A percentile compares a stretch with the other conserved stretches of the same genome.
phyloP scores from a whole-genome alignment of 2,329 filamentous ascomycete genomes.

The Niveomyces coronatus region DNA sequence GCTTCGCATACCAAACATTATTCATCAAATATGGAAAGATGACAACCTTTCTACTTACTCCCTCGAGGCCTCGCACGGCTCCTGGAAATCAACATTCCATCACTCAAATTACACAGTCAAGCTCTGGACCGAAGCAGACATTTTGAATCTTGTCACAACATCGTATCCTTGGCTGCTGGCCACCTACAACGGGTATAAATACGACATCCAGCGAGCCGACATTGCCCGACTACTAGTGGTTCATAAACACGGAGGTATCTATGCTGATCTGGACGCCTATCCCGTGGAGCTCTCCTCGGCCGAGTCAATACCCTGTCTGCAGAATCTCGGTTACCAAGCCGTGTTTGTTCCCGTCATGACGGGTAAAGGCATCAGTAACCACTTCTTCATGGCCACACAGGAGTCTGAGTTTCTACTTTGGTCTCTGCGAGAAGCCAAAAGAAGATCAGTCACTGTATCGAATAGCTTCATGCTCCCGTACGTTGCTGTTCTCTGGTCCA shows the following conservation, averaged over 20 bases:
- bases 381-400: slow-evolving; percentile 17
- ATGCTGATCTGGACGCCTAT: slow-evolving; percentile 17
- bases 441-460: slow-evolving; percentile 11
- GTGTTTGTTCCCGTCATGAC: slow-evolving; percentile 13
- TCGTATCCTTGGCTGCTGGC: slow-evolving; percentile 15
- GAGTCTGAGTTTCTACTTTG: slow-evolving; percentile 14
- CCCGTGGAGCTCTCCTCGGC: slow-evolving; percentile 8
- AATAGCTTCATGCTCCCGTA: slow-evolving; percentile 14
- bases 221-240: slow-evolving; percentile 15
- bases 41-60: slow-evolving; percentile 13
- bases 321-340: slow-evolving; percentile 10
- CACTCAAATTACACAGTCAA: slow-evolving; percentile 15
- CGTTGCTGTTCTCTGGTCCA: slow-evolving; percentile 18
- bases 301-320: slow-evolving; percentile 12
- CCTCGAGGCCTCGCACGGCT: slow-evolving; percentile 6
- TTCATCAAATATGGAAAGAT: slow-evolving; percentile 18
- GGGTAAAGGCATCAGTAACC: slow-evolving; percentile 14
- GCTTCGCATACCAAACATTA: slow-evolving; percentile 11
- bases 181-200: slow-evolving; percentile 14
- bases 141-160: slow-evolving; percentile 11
- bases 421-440: slow-evolving; percentile 15
- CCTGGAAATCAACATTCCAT: slow-evolving; percentile 13
- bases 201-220: slow-evolving; percentile 17
- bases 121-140: slow-evolving; percentile 16
- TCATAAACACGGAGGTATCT: slow-evolving; percentile 16